These are phyloP conservation scores for Septoria linicola DNA, from an alignment of 2,329 filamentous ascomycete genomes.

Conservation along the genomic window DNA sequence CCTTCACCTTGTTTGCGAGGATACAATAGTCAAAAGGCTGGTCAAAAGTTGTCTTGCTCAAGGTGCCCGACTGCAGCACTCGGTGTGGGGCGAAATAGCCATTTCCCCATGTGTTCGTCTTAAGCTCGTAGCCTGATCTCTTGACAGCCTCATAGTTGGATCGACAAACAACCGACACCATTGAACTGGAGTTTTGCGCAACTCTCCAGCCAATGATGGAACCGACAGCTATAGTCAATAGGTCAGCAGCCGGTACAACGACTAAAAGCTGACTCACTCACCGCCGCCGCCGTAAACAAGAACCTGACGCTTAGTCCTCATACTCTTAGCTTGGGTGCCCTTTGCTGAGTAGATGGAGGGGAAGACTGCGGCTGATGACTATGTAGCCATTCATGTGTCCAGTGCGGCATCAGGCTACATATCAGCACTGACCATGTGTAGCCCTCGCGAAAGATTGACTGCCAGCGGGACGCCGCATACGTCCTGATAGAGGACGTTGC, in stretches of 20 bases:
- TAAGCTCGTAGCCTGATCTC: conserved; percentile 20
- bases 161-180: conserved; percentile 29
- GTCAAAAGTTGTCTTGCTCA: conserved; percentile 2
- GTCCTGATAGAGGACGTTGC: too few species aligned
- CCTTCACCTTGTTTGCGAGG: conserved; percentile 29
- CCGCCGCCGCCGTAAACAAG: conserved; percentile 25
- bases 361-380: too few species aligned
- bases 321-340: background rate
- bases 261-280: conserved; percentile 8
- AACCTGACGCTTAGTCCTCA: conserved; percentile 13
- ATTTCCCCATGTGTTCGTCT: conserved; percentile 29
- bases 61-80: conserved; percentile 18
- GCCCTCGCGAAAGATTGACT: too few species aligned
- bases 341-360: too few species aligned
- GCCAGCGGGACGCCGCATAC: too few species aligned
- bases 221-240: conserved; percentile 23
- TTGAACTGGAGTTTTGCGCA: conserved; percentile 24
- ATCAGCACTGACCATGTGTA: too few species aligned
- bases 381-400: too few species aligned
- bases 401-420: too few species aligned
- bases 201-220: conserved; percentile 30
- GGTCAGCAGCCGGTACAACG: background rate
- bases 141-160: conserved; percentile 27
- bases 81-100: conserved; percentile 26
- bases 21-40: conserved; percentile 29